Base-by-base conservation (phyloP, 23 red algal species). In the Cyanidium caldarium region DNA sequence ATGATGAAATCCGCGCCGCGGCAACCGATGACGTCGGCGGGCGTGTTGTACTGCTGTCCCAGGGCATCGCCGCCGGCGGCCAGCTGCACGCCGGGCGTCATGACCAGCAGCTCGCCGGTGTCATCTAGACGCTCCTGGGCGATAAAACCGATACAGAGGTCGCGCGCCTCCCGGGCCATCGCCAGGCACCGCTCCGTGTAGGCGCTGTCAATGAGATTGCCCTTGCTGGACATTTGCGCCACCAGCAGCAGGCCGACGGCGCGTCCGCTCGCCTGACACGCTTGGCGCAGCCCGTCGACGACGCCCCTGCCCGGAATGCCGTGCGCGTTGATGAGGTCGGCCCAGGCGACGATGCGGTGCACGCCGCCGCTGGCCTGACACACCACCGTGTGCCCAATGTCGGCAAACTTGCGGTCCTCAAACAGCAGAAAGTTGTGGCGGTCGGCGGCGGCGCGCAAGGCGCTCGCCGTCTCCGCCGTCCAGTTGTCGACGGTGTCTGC, bases 341-440 rank as follows among this genome's bases (percentile, higher is more conserved):
- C 91, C 91, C 91, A 96, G 23, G 37, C 40, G 10, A 45, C 35
- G 69, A 96, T 96, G 26, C 51, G 40, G 40, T 88, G 85, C 14
- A 87, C 23, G 37, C 91, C 91, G 15, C 72, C 82, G 61, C 38
- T 28, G 15, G 56, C 70, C 46, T 96, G 91, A 30, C 65, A 45
- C 0, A 77, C 61, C 0, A 88, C 91, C 17, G 91, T 96, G 66
- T 85, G 84, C 0, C 91, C 91, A 68, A 96, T 96, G 43, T 96
- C 91, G 21, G 91, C 91, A 75, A 96, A 88, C 58, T 96, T 96
- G 23, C 91, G 56, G 40, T 96, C 91, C 65, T 96, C 91, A 69
- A 96, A 96, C 14, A 96, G 37, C 41, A 96, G 23, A 58, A 96
- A 96, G 13, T 87, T 40, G 38, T 88, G 84, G 21, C 65, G 35